A percentile compares a stretch with the other conserved stretches of the same genome.
Evolutionary conservation across 768 basidiomycete genomes (phyloP).

Genomic region (Cubamyces sp.): DNA sequence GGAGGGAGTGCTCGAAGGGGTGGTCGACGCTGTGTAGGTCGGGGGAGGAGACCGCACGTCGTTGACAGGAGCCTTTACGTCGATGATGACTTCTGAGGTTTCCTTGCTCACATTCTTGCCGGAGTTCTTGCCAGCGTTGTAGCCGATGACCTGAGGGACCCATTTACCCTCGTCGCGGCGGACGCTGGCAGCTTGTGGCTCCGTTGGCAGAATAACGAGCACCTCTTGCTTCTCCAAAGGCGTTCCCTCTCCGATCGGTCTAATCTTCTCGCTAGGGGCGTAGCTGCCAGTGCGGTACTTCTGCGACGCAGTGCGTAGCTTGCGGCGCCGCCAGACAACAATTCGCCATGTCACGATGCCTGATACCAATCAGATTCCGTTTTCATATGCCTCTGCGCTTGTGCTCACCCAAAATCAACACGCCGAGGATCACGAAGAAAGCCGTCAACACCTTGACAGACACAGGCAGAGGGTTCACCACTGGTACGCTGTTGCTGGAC

Average conservation of each 20-base stretch:
- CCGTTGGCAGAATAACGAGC: slow-evolving; percentile 24
- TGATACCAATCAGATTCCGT: slow-evolving; percentile 3
- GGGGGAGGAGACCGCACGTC: slow-evolving; percentile 24
- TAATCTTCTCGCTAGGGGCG: slow-evolving; percentile 23
- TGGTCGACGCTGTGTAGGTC: slow-evolving; percentile 21
- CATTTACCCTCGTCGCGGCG: slow-evolving; percentile 17
- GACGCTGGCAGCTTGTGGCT: slow-evolving; percentile 21
- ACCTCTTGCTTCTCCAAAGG: slow-evolving; percentile 24
- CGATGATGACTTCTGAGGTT: background rate
- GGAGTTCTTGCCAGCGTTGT: background rate
- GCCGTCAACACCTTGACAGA: slow-evolving; percentile 24
- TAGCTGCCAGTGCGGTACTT: slow-evolving; percentile 24
- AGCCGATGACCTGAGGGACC: slow-evolving; percentile 16
- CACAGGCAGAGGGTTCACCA: slow-evolving; percentile 18
- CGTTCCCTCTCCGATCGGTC: slow-evolving; percentile 20
- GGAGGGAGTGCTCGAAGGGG: slow-evolving; percentile 18
- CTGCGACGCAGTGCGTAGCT: slow-evolving; percentile 19
- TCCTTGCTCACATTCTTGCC: background rate
- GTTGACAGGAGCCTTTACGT: slow-evolving; percentile 11
- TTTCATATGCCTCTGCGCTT: background rate
- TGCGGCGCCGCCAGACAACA: slow-evolving; percentile 27
- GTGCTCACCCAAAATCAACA: slow-evolving; percentile 25
- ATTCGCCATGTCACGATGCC: slow-evolving; percentile 27
- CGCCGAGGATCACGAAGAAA: slow-evolving; percentile 25
- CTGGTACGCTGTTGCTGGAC: slow-evolving; percentile 7